phyloP scores from a whole-genome alignment of 2,329 filamentous ascomycete genomes.

The Alternaria sp. region DNA sequence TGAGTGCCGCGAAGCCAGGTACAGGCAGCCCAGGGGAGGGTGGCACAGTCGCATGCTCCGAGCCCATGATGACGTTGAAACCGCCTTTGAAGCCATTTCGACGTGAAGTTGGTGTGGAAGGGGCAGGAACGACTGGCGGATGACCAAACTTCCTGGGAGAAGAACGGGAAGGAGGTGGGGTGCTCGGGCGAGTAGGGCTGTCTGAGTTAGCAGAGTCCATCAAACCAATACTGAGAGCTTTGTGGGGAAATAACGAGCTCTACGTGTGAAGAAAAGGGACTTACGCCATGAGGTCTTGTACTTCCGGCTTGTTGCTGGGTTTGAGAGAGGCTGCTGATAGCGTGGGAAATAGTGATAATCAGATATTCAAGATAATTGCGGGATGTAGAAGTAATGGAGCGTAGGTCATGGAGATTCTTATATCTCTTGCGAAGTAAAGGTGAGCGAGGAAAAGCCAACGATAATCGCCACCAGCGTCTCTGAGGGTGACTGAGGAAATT shows the following conservation, averaged over 20 bases:
- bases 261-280: neutral
- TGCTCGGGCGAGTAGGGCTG: conserved; percentile 6
- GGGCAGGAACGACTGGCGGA: neutral
- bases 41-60: conserved; percentile 5
- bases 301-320: neutral
- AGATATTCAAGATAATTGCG: neutral
- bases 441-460: neutral
- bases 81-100: neutral
- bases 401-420: neutral
- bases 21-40: conserved; percentile 13
- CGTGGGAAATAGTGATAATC: neutral
- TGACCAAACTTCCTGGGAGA: neutral
- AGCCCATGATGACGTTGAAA: conserved; percentile 3
- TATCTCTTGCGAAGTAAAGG: neutral
- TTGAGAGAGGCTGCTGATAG: neutral
- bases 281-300: conserved; percentile 10
- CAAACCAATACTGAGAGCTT: neutral
- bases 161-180: neutral
- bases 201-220: conserved; percentile 2
- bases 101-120: neutral
- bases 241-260: neutral
- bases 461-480: neutral
- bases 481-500: neutral
- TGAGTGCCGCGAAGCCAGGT: neutral
- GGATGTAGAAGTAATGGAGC: neutral